Base-by-base conservation (phyloP, 1,284 basidiomycete genomes). In the Chalciporus piperatoides region DNA sequence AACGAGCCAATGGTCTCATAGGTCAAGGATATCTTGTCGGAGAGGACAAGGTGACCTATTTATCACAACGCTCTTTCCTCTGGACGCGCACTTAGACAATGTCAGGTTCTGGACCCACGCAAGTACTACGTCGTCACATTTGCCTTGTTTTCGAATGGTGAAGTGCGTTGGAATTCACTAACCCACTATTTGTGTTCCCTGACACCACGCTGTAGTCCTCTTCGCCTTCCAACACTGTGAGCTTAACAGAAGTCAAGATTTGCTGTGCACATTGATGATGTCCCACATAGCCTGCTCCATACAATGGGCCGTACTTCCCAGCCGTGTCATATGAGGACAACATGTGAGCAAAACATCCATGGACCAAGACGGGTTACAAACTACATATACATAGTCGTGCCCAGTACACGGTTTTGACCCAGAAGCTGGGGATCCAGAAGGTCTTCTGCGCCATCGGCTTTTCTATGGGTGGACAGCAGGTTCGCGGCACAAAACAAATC, bases 381-480 rank as follows among this genome's bases (percentile, higher is more conserved):
- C 24, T 24, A 42, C 51, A 17, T 24, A 42, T 52, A 17, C 17
- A 8, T 47, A 81, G 81, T 50, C 78, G 75, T 30, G 79, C 81
- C 8, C 81, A 84, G 56, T 71, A 80, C 57, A 67, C 69, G 6
- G 78, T 82, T 3, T 70, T 82, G 15, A 76, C 72, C 23, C 68
- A 77, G 52, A 69, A 72, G 25, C 69, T 82, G 12, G 73, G 72
- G 7, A 63, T 83, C 21, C 64, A 72, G 50, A 77, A 59, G 23
- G 53, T 51, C 6, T 65, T 64, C 24, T 62, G 60, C 25, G 58
- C 56, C 21, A 24, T 65, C 3, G 63, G 60, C 19, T 65, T 64
- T 60, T 82, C 79, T 7, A 82, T 83, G 81, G 80, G 81, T 36
- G 81, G 71, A 0, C 80, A 82, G 59, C 79, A 80, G 72, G 79